Evolutionary conservation across 345 rosid genomes (phyloP).

Genomic region (Punica granatum): DNA sequence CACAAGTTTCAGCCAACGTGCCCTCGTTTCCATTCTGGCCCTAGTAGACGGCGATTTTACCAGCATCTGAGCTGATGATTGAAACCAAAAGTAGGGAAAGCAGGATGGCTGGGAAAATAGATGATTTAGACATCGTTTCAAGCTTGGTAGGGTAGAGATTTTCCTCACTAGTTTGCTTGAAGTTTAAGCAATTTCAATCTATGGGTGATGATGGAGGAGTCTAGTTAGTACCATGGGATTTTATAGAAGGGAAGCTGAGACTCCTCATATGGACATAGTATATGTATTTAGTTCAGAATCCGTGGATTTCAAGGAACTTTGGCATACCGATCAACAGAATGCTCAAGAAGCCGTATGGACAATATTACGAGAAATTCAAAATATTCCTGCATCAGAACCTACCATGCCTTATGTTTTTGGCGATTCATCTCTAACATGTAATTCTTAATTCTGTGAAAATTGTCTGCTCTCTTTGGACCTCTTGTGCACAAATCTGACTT

Average conservation of each 20-base stretch:
- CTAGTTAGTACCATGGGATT: neutral
- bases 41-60: conserved; percentile 3
- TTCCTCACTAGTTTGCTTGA: neutral
- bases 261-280: neutral
- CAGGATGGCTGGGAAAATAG: neutral
- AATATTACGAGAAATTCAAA: neutral
- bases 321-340: neutral
- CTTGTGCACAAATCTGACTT: neutral
- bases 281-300: neutral
- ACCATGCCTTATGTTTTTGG: neutral
- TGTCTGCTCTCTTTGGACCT: neutral
- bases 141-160: neutral
- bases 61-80: neutral
- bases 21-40: conserved; percentile 5
- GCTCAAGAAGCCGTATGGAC: neutral
- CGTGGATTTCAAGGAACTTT: neutral
- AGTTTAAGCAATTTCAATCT: neutral
- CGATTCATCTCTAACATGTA: neutral
- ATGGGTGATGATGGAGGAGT: neutral
- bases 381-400: neutral
- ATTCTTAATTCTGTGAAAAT: neutral
- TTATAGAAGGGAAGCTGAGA: neutral
- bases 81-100: neutral
- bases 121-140: neutral
- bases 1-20: conserved; percentile 1